These are phyloP conservation scores for Tolypocladium album DNA, from an alignment of 2,329 filamentous ascomycete genomes.

Conservation along the genomic window DNA sequence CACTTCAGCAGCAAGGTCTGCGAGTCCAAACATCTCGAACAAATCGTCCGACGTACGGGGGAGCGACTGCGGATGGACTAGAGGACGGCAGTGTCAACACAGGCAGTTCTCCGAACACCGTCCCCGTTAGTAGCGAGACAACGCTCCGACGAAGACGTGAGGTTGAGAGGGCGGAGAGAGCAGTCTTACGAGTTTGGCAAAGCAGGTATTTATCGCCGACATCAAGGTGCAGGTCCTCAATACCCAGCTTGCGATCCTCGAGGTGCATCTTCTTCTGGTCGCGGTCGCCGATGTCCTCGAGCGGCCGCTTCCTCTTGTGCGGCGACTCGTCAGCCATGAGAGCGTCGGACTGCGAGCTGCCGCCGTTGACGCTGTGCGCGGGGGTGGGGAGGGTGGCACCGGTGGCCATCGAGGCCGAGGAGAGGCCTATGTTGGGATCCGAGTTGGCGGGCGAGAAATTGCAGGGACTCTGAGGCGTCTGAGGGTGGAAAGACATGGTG, in stretches of 20 bases:
- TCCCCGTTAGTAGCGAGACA: background rate
- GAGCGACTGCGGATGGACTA: conserved; percentile 37
- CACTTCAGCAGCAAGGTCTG: conserved; percentile 47
- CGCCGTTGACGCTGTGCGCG: conserved; percentile 52
- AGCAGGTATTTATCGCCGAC: conserved; percentile 58
- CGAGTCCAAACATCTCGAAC: conserved; percentile 46
- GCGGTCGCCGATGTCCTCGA: conserved; percentile 44
- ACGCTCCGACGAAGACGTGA: conserved; percentile 3
- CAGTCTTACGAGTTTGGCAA: conserved; percentile 56
- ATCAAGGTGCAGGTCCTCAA: conserved; percentile 55
- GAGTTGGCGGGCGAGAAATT: conserved; percentile 43
- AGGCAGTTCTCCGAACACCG: conserved; percentile 17
- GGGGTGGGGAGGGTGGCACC: conserved; percentile 49
- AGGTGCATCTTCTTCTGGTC: conserved; percentile 52
- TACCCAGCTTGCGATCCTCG: conserved; percentile 49
- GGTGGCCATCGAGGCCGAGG: conserved; percentile 33
- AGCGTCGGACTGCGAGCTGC: conserved; percentile 31
- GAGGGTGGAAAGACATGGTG: conserved; percentile 57
- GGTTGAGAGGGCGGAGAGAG: conserved; percentile 27
- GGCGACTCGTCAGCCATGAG: conserved; percentile 41
- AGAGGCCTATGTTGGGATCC: conserved; percentile 39
- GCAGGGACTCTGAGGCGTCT: conserved; percentile 57
- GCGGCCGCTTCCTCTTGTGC: conserved; percentile 51
- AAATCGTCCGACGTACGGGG: conserved; percentile 44
- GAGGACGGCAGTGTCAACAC: conserved; percentile 35